These are phyloP conservation scores for Roridomyces roridus DNA, from an alignment of 768 basidiomycete species.

Conservation along the genomic window DNA sequence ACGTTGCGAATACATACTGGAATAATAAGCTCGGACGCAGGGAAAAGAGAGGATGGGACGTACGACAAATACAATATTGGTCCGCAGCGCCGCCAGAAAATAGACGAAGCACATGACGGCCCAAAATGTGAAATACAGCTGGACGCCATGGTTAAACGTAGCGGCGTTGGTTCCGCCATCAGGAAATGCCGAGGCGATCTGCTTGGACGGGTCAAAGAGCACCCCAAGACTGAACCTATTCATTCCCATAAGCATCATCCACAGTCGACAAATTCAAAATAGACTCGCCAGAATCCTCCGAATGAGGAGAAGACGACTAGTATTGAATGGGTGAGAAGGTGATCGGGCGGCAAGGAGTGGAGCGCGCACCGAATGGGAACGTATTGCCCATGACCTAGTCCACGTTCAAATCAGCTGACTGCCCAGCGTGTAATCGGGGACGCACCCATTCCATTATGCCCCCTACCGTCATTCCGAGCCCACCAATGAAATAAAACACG, in stretches of 20 bases:
- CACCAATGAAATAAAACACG: conserved; percentile 25
- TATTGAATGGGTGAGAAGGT: not conserved
- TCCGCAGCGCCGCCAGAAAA: conserved; percentile 17
- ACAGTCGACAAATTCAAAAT: too few relatives aligned
- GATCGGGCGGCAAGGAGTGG: not conserved
- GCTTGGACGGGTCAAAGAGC: conserved; percentile 21
- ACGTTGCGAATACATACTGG: conserved; percentile 16
- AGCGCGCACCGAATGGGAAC: conserved; percentile 17
- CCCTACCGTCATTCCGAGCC: conserved; percentile 22
- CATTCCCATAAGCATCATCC: too few relatives aligned
- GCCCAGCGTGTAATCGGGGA: not conserved
- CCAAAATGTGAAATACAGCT: conserved; percentile 23
- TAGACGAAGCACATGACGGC: conserved; percentile 18
- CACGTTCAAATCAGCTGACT: conserved; percentile 7
- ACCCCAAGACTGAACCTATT: conserved; percentile 22
- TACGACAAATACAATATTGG: conserved; percentile 21
- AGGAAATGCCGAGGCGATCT: conserved; percentile 13
- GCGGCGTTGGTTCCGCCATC: conserved; percentile 4
- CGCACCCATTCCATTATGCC: conserved; percentile 28
- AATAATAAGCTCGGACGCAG: not conserved
- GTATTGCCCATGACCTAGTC: conserved; percentile 27
- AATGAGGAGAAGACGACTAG: conserved; percentile 24
- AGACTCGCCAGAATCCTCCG: conserved; percentile 22
- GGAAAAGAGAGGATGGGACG: not conserved
- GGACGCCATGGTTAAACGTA: conserved; percentile 17